Conservation (phyloP, 331 rosid genomes). For the Quercus phellos region DNA sequence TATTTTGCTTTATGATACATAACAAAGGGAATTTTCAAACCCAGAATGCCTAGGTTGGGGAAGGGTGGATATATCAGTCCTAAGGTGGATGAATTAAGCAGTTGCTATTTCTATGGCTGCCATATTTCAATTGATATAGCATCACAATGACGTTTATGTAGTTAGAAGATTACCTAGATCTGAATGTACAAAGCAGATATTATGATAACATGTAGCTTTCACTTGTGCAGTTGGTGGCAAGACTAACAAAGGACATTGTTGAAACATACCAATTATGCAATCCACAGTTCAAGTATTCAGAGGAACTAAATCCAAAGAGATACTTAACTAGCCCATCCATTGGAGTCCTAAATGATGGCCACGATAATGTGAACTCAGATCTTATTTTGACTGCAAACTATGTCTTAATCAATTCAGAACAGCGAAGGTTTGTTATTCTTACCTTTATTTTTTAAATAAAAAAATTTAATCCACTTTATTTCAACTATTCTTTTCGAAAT, state of each 20-base stretch:
- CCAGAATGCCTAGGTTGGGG: too few relatives aligned
- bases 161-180: constrained; percentile 14
- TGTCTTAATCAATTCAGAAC: constrained; percentile 67
- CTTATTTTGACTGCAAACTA: constrained; percentile 87
- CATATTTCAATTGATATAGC: not conserved
- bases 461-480: not conserved
- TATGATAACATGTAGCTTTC: constrained; percentile 33
- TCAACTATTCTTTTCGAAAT: not conserved
- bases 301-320: constrained; percentile 90
- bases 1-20: not conserved
- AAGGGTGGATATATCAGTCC: not conserved
- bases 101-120: not conserved
- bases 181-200: constrained; percentile 13
- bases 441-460: constrained; percentile 2
- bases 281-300: constrained; percentile 90
- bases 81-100: not conserved
- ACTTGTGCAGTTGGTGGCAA: constrained; percentile 74
- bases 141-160: not conserved
- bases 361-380: constrained; percentile 88
- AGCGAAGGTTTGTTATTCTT: constrained; percentile 59
- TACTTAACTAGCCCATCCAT: constrained; percentile 86
- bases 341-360: constrained; percentile 97
- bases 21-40: too few relatives aligned
- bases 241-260: constrained; percentile 88
- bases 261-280: constrained; percentile 90